phyloP scores from a whole-genome alignment of 768 basidiomycete species.

The Exsudoporus frostii region DNA sequence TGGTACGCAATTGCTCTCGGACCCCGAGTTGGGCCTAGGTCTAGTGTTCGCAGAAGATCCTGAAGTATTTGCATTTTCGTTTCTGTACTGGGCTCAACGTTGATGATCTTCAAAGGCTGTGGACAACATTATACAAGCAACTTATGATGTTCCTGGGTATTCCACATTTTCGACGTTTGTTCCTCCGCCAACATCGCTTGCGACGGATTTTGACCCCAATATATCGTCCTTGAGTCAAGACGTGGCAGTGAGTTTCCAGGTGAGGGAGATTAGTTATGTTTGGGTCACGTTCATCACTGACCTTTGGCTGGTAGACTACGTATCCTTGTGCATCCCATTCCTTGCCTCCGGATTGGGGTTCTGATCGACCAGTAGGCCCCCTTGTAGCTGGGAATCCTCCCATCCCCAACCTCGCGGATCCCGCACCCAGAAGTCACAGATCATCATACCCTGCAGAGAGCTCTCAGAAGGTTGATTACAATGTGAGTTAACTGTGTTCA shows the following conservation, averaged over 20 bases:
- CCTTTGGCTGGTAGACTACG: not conserved
- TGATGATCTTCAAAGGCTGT: not conserved
- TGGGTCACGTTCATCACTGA: not conserved
- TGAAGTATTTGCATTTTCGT: not conserved
- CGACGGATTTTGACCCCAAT: not conserved
- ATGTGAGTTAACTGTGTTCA: not conserved
- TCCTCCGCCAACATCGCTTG: not conserved
- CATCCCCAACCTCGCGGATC: not conserved
- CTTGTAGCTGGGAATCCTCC: not conserved
- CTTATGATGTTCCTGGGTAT: not conserved
- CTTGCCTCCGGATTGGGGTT: too few species aligned
- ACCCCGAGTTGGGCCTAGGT: not conserved
- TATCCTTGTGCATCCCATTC: accelerated
- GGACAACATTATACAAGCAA: not conserved
- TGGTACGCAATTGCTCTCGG: not conserved
- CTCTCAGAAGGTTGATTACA: not conserved
- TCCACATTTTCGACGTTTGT: not conserved
- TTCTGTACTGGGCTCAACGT: not conserved
- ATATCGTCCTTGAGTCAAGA: not conserved
- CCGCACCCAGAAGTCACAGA: not conserved
- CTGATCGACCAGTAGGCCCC: not conserved
- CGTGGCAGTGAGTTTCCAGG: not conserved
- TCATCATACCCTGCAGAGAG: not conserved
- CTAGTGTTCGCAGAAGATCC: not conserved
- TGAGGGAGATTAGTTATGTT: not conserved